These are phyloP conservation scores for Paramecium caudatum DNA, from an alignment of 73 alveolate genomes.

Conservation along the genomic window DNA sequence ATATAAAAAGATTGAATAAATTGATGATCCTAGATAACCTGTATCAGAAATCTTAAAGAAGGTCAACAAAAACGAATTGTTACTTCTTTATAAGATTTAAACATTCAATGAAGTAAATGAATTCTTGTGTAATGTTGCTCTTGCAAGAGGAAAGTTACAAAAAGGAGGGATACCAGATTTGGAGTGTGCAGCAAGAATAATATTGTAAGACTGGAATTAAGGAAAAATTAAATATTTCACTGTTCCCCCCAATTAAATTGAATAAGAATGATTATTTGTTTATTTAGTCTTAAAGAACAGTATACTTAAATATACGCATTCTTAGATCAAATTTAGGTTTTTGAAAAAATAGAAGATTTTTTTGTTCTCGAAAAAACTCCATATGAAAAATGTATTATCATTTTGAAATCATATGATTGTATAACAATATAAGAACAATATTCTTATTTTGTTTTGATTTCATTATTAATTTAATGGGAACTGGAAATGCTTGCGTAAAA, in stretches of 20 bases:
- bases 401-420: no score
- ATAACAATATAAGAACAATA: no score
- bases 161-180: conserved; percentile 96
- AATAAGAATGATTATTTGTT: conserved; percentile 57
- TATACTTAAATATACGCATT: no score
- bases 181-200: conserved; percentile 95
- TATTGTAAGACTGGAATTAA: conserved; percentile 92
- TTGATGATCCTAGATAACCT: conserved; percentile 93
- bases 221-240: conserved; percentile 94
- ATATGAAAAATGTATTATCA: no score
- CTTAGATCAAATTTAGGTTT: no score
- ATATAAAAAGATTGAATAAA: conserved; percentile 81
- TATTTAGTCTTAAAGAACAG: no score
- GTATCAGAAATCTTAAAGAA: conserved; percentile 90
- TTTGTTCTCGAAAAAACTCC: no score
- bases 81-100: conserved; percentile 88
- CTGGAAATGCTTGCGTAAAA: no score
- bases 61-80: conserved; percentile 86
- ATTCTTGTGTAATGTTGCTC: conserved; percentile 91
- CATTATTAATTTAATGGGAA: no score
- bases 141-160: conserved; percentile 89
- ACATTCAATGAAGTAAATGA: conserved; percentile 84
- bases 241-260: conserved; percentile 86
- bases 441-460: no score
- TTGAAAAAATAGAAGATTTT: no score